phyloP scores from a whole-genome alignment of 1,284 basidiomycete species.

The Pseudozyma thailandica region DNA sequence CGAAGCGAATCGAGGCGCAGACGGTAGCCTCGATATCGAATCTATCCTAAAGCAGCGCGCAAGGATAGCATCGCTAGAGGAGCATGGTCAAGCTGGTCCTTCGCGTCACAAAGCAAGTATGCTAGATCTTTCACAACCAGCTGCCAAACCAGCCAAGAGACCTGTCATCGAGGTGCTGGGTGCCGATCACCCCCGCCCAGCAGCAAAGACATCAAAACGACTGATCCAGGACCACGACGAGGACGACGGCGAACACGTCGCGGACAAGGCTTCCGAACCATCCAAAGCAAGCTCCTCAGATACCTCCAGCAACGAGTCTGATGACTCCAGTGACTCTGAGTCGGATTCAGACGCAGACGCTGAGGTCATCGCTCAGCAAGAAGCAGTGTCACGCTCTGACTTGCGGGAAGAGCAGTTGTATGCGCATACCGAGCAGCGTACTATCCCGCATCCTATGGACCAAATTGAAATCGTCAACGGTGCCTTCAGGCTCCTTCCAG shows the following conservation, averaged over 20 bases:
- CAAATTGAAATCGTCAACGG: slow-evolving; percentile 41
- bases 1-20: slow-evolving; percentile 24
- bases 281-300: neutral
- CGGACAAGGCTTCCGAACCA: slow-evolving; percentile 8
- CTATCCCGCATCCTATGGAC: slow-evolving; percentile 24
- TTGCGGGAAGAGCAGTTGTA: neutral
- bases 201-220: neutral
- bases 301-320: slow-evolving; percentile 5
- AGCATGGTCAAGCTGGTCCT: slow-evolving; percentile 4
- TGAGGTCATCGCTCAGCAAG: neutral
- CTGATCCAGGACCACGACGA: neutral
- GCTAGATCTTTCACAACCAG: slow-evolving; percentile 18
- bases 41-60: slow-evolving; percentile 43
- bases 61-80: slow-evolving; percentile 15
- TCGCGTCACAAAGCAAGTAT: slow-evolving; percentile 13
- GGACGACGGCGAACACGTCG: neutral
- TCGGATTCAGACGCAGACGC: slow-evolving; percentile 10
- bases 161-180: slow-evolving; percentile 35
- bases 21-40: slow-evolving; percentile 44
- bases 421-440: too few relatives aligned
- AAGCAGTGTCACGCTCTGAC: neutral
- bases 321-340: slow-evolving; percentile 2
- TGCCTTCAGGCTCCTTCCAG: slow-evolving; percentile 28
- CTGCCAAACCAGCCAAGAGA: slow-evolving; percentile 11
- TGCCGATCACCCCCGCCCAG: neutral